Base-by-base conservation (phyloP, 192 early-diverging fungal genomes). In the Coemansia sp. region DNA sequence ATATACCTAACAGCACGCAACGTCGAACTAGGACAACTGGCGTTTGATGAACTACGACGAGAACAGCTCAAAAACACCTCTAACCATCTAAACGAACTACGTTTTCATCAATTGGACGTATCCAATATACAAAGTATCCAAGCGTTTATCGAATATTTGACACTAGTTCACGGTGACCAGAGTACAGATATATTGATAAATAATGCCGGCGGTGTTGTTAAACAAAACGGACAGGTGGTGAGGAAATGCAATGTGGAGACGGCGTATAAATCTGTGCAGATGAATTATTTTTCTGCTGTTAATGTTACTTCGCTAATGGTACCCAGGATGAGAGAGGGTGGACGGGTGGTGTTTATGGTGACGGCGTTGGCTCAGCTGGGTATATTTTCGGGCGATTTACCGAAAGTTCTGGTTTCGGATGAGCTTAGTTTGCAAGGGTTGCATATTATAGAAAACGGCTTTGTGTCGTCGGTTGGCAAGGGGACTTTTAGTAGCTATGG, bases 61-160 rank as follows among this genome's bases (percentile, higher is more conserved):
- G 79, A 75, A 48, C 73, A 75, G 54, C 65, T 71, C 10, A 59
- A 58, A 29, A 42, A 7, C 7, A 7, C 55, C 10, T 29, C 16
- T 8, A 61, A 31, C 5, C 32, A 65, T 5, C 17, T 5, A 25
- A 82, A 71, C 64, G 80, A 83, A 61, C 66, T 83, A 28, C 71
- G 75, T 12, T 77, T 77, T 58, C 80, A 83, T 60, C 80, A 83
- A 60, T 68, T 83, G 38, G 80, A 83, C 29, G 80, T 83, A 2
- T 30, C 58, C 1, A 67, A 74, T 32, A 33, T 40, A 0, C 56
- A 58, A n/a, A 77, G 71, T 50, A 74, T 77, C 36, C 60, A 54
- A 4, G 32, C 59, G 16, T 77, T 82, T 48, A 63, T 77, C 48
- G 75, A 65, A 22, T 82, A 82, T 49, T 48, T 82, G 51, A 69